phyloP scores from a whole-genome alignment of 768 basidiomycete genomes.

The Lentinula aciculospora region DNA sequence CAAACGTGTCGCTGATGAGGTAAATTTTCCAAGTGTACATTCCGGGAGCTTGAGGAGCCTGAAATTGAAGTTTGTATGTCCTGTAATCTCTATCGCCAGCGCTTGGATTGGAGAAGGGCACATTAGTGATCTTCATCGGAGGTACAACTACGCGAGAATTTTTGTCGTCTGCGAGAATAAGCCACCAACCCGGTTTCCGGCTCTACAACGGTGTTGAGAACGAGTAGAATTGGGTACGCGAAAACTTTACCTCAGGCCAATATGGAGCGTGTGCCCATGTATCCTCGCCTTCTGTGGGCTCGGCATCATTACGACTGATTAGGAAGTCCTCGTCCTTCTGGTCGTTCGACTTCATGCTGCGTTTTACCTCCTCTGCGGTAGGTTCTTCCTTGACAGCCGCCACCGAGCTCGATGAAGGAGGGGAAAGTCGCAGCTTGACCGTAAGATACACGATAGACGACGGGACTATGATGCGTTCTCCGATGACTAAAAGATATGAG shows the following conservation, averaged over 20 bases:
- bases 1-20: constrained; percentile 82
- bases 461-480: constrained; percentile 83
- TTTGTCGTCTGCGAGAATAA: constrained; percentile 85
- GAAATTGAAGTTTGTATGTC: constrained; percentile 89
- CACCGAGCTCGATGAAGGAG: constrained; percentile 34
- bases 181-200: constrained; percentile 91
- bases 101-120: constrained; percentile 55
- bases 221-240: neutral
- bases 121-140: constrained; percentile 74
- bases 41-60: constrained; percentile 82
- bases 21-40: constrained; percentile 86
- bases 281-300: constrained; percentile 44
- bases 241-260: constrained; percentile 75
- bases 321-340: constrained; percentile 72
- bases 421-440: constrained; percentile 73
- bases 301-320: constrained; percentile 51
- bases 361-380: constrained; percentile 42
- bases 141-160: constrained; percentile 82
- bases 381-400: constrained; percentile 30
- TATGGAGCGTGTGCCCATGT: constrained; percentile 83
- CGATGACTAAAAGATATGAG: constrained; percentile 59
- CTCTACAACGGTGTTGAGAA: constrained; percentile 37
- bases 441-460: constrained; percentile 84
- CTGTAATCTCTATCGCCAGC: constrained; percentile 56
- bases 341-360: constrained; percentile 40